Percentiles rank a stretch among this genome's conserved stretches.
phyloP scores from a whole-genome alignment of 2,329 filamentous ascomycete genomes.

The Fusarium lyarnte region DNA sequence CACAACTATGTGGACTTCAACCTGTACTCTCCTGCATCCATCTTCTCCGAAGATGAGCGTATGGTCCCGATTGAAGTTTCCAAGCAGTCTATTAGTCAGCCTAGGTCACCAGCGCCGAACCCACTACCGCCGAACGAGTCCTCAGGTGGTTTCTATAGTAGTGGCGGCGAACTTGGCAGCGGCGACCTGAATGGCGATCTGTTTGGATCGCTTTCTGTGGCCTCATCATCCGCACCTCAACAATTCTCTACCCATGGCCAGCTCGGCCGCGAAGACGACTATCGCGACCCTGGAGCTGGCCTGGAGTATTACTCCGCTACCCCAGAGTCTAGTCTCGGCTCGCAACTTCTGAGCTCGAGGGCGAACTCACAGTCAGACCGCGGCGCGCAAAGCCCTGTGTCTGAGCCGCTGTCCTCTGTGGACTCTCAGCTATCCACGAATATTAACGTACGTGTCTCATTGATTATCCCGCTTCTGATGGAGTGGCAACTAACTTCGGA shows the following conservation, averaged over 20 bases:
- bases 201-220: conserved; percentile 4
- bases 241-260: conserved; percentile 18
- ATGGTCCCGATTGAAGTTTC: conserved; percentile 46
- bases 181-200: neutral
- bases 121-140: conserved; percentile 19
- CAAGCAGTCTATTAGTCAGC: conserved; percentile 31
- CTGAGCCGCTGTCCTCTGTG: conserved; percentile 3
- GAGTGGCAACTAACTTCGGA: conserved; percentile 34
- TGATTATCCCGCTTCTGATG: neutral
- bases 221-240: neutral
- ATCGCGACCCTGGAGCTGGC: conserved; percentile 33
- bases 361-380: neutral
- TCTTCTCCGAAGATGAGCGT: conserved; percentile 60
- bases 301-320: conserved; percentile 7
- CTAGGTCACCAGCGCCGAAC: conserved; percentile 23
- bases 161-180: neutral
- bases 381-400: neutral
- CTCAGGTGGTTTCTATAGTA: conserved; percentile 3
- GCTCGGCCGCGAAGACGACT: neutral
- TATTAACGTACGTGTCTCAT: conserved; percentile 30
- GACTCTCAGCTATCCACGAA: neutral
- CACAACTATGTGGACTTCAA: conserved; percentile 64
- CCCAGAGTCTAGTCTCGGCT: conserved; percentile 10
- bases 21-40: conserved; percentile 62
- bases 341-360: neutral